A percentile compares a stretch with the other conserved stretches of the same genome.
phyloP scores from a whole-genome alignment of 176 grass and related monocot genomes.

The Triticum timopheevii region DNA sequence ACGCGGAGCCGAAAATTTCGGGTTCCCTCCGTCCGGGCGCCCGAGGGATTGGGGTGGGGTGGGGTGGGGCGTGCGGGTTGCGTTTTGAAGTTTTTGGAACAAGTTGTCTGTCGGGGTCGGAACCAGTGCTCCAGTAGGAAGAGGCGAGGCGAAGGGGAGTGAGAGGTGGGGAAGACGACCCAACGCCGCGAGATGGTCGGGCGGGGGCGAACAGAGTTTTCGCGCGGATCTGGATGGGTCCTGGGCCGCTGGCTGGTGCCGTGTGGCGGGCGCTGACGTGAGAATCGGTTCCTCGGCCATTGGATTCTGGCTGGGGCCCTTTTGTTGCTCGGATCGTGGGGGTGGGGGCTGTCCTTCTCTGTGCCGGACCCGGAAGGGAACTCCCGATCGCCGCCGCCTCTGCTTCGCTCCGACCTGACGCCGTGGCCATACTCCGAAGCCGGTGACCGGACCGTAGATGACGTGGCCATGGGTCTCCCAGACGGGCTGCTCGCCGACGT shows the following conservation, averaged over 20 bases:
- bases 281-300: too few relatives aligned
- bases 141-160: neutral
- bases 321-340: neutral
- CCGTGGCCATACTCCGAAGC: too few relatives aligned
- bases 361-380: too few relatives aligned
- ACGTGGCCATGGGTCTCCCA: too few relatives aligned
- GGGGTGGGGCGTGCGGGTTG: neutral
- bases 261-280: neutral
- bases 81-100: slow-evolving; percentile 52
- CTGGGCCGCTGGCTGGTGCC: neutral
- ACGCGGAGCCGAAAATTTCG: slow-evolving; percentile 22
- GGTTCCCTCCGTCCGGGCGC: slow-evolving; percentile 34
- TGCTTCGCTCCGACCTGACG: neutral
- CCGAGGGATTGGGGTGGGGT: slow-evolving; percentile 15
- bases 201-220: neutral
- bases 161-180: slow-evolving; percentile 24
- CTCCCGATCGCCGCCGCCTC: neutral
- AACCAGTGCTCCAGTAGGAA: neutral
- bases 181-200: neutral
- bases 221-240: slow-evolving; percentile 39
- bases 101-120: neutral
- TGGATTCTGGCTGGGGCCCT: too few relatives aligned
- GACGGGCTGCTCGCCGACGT: too few relatives aligned
- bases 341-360: too few relatives aligned
- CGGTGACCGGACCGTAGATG: too few relatives aligned